Conservation (phyloP, 306 rosid genomes). For the Abrus pulchellus region DNA sequence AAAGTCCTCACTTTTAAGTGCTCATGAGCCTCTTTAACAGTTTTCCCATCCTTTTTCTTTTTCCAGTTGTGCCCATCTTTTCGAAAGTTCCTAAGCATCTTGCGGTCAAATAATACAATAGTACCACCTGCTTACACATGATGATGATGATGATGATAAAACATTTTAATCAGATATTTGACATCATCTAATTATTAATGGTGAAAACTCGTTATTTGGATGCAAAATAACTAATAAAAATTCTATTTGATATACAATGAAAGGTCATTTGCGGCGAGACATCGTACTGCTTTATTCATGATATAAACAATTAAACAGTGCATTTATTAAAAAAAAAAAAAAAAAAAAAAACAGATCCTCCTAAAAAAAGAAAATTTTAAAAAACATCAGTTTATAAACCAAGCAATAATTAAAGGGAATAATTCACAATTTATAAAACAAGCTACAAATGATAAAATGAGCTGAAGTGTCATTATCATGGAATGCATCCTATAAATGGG, state of each 20-base stretch:
- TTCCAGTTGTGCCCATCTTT: slow-evolving; percentile 99
- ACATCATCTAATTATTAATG: slow-evolving; percentile 35
- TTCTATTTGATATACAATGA: slow-evolving; percentile 38
- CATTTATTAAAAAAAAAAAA: background rate
- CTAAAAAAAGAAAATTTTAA: background rate
- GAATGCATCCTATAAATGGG: slow-evolving; percentile 6
- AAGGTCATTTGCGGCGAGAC: slow-evolving; percentile 11
- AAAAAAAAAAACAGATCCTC: background rate
- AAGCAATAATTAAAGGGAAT: slow-evolving; percentile 15
- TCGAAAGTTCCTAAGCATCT: slow-evolving; percentile 92
- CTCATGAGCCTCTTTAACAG: slow-evolving; percentile 98
- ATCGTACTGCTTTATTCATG: slow-evolving; percentile 35
- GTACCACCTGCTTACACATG: slow-evolving; percentile 77
- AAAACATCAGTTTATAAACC: background rate
- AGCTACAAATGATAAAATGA: slow-evolving; percentile 4
- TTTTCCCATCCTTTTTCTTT: slow-evolving; percentile 97
- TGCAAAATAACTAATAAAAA: slow-evolving; percentile 21
- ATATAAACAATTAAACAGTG: background rate
- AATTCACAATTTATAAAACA: slow-evolving; percentile 27
- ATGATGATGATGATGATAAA: slow-evolving; percentile 5
- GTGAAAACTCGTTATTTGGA: slow-evolving; percentile 32
- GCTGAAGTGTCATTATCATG: slow-evolving; percentile 32
- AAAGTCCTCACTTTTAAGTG: slow-evolving; percentile 88
- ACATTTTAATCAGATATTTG: slow-evolving; percentile 38
- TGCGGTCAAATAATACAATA: slow-evolving; percentile 85